Evolutionary conservation across 2,329 filamentous ascomycete genomes (phyloP), one percentile per base, ranked within the genome.

Genomic region (Trichoderma semiorbis): DNA sequence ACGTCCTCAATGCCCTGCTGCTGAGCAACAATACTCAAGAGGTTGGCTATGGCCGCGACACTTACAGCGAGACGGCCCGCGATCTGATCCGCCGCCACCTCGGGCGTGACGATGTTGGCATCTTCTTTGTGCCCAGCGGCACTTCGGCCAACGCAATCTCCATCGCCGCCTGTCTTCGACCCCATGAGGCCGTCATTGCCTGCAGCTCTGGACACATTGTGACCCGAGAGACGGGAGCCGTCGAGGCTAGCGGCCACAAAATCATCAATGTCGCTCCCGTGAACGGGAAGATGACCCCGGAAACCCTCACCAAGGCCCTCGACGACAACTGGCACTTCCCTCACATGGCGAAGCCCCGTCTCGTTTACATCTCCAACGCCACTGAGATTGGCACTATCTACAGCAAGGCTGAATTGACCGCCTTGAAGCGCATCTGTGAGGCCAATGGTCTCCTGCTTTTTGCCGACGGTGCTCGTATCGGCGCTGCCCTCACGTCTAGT

Each of bases 341-440:
- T 1, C 85, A 87, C 73, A 85, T 85, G 82, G 85, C 85, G 3
- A 85, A 84, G 73, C 85, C 85, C 0, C 78, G 83, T 4, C 76
- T 87, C n/a, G 83, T 87, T 3, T 87, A 87, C 74, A 82, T 87
- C 30, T 86, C 85, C 16, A 85, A 87, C 73, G 85, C 85, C 0
- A 85, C 85, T 0, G 85, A 87, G 76, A 78, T 85, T 10, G 85
- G 85, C 2, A 87, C 85, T 0, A 78, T 86, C 3, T 87, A 87
- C 73, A 82, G 80, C 0, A 82, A 81, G 58, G 75, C 74, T 0
- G 85, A 87, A 72, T 74, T 87, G 30, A 74, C 74, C 0, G 83
- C 77, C 4, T 78, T 87, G 63, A 85, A 84, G 16, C 76, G 76
- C 0, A 75, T 84, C 1, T 87, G 85, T 74, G 82, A 83, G 60